Base-by-base conservation (phyloP, 2,329 filamentous ascomycete species). In the Hymenoscyphus fraxineus region DNA sequence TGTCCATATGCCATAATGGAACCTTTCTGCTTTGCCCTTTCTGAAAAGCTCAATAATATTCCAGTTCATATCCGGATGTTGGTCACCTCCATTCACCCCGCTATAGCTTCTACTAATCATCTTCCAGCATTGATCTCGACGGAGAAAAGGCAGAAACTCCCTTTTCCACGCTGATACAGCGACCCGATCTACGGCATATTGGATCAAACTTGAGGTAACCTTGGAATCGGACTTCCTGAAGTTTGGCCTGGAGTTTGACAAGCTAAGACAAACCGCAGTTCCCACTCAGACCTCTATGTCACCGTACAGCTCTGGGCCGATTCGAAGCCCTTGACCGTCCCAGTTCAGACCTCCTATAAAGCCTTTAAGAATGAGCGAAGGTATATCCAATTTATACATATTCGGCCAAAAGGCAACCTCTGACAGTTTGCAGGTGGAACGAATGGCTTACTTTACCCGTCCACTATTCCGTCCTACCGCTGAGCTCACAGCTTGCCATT, bases 271-370 rank as follows among this genome's bases (percentile, higher is more conserved):
- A 12, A 13, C 19, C 7, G 41, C 66, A 93, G 91, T 77, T 81
- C 89, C 0, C 81, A 89, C 75, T 97, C 93, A 32, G 95, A 99
- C 76, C 88, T 99, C 58, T 97, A 94, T 74, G 88, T 96, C 59
- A 97, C 93, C 0, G 90, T 89, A 9, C 95, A 98, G 77, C 85
- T 98, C 73, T 99, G 94, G 90, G 92, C 93, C 13, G 93, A 96
- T 73, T 97, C 93, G 35, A 99, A 99, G 76, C 93, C 94, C 41
- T 80, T 99, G 70, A 96, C 93, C 0, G 91, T 98, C 0, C 91
- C 93, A 0, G 85, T 96, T 12, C 94, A 98, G 77, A 99, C 95
- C 2, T 85, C 92, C 31, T 98, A 98, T 79, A 97, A 93, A 74
- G 81, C 92, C 7, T 98, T 99, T 76, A 92, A 93, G 75, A 85